These are phyloP conservation scores for Olyra latifolia DNA, from an alignment of 176 grass and related monocot genomes.

Conservation along the genomic window DNA sequence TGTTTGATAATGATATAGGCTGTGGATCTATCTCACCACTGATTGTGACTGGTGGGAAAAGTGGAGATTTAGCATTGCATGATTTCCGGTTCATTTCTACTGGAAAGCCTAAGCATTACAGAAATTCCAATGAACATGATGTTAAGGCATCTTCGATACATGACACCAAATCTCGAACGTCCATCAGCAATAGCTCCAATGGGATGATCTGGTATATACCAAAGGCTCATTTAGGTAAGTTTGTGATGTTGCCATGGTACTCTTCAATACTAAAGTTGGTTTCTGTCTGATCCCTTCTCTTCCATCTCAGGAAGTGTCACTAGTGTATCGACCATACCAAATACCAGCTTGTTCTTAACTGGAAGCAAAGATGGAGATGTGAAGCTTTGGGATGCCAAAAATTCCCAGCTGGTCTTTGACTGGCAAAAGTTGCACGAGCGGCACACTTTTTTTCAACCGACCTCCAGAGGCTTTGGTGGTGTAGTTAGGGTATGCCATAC, in stretches of 20 bases:
- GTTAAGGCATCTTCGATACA: conserved; percentile 36
- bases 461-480: conserved; percentile 80
- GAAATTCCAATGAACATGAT: conserved; percentile 44
- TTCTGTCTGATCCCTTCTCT: conserved; percentile 38
- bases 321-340: conserved; percentile 66
- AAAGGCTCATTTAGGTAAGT: conserved; percentile 89
- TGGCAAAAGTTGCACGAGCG: conserved; percentile 95
- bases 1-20: conserved; percentile 72
- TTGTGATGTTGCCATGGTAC: conserved; percentile 25
- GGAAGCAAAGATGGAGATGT: conserved; percentile 99
- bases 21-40: conserved; percentile 76
- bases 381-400: conserved; percentile 98
- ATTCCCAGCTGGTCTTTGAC: conserved; percentile 65
- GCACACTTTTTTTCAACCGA: conserved; percentile 97
- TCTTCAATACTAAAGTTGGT: conserved; percentile 24
- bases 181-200: conserved; percentile 45
- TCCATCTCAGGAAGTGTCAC: conserved; percentile 74
- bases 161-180: conserved; percentile 41
- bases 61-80: conserved; percentile 80
- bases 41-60: conserved; percentile 89
- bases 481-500: conserved; percentile 77
- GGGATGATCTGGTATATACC: conserved; percentile 94
- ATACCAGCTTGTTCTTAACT: conserved; percentile 92
- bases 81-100: conserved; percentile 84
- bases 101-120: conserved; percentile 63